Conservation (phyloP, 1,139 yeast genomes). For the Lodderomyces elongisporus region DNA sequence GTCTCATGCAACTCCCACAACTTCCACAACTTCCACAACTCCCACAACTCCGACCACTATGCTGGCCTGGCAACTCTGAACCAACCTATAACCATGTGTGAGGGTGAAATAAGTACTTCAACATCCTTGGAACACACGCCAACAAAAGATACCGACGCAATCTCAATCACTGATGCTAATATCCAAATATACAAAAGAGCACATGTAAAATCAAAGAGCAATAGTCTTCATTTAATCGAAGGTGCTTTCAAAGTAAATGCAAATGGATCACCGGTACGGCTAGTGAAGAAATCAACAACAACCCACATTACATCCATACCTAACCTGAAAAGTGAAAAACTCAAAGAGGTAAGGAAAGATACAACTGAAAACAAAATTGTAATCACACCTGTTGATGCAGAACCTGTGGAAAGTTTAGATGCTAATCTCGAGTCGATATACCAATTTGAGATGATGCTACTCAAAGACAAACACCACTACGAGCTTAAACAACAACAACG, state of each 20-base stretch:
- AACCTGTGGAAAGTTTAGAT: too few species aligned
- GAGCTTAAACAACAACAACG: slow-evolving; percentile 25
- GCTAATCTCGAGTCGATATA: too few species aligned
- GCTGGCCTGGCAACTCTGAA: not conserved
- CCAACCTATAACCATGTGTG: not conserved
- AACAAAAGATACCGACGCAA: slow-evolving; percentile 10
- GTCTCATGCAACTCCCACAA: not conserved
- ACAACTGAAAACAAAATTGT: too few species aligned
- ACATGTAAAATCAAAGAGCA: slow-evolving; percentile 2
- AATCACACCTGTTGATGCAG: too few species aligned
- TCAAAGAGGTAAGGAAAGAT: too few species aligned
- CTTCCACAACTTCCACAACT: not conserved
- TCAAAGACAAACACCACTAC: slow-evolving; percentile 23
- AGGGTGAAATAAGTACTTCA: slow-evolving; percentile 16
- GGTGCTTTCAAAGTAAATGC: too few species aligned
- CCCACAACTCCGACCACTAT: not conserved
- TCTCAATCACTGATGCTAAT: slow-evolving; percentile 20
- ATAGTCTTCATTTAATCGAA: slow-evolving; percentile 6
- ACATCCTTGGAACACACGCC: slow-evolving; percentile 16
- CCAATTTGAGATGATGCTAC: slow-evolving; percentile 26
- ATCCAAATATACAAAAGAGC: slow-evolving; percentile 15
- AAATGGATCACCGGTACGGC: too few species aligned
- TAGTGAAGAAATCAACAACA: too few species aligned
- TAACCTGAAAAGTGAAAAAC: too few species aligned
- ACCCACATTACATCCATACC: too few species aligned